Conservation (phyloP, 192 early-diverging fungal genomes). For the Helicostylum pulchrum region DNA sequence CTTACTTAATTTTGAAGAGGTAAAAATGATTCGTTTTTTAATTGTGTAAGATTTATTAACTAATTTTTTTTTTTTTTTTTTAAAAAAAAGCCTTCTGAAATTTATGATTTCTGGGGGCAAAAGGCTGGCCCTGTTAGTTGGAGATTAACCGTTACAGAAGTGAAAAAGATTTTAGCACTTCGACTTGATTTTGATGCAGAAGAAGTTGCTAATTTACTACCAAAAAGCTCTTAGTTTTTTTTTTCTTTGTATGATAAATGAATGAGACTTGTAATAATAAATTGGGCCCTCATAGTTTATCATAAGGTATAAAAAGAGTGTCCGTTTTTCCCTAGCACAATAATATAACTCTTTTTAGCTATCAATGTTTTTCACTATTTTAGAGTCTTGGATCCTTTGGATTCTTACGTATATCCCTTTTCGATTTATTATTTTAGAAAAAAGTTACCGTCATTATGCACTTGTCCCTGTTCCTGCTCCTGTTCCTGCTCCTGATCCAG, state of each 20-base stretch:
- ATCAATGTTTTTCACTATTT: background rate
- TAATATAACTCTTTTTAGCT: background rate
- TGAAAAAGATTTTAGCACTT: constrained; percentile 60
- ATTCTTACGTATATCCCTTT: too few relatives aligned
- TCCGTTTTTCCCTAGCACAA: background rate
- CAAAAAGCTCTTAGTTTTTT: constrained; percentile 12
- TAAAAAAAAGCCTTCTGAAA: constrained; percentile 59
- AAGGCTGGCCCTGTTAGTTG: constrained; percentile 63
- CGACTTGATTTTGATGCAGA: constrained; percentile 64
- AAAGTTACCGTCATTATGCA: too few relatives aligned
- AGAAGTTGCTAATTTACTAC: constrained; percentile 44
- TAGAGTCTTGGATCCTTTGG: background rate
- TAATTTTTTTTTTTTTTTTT: background rate
- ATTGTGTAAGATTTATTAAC: background rate
- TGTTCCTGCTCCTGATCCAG: too few relatives aligned
- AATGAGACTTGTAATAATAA: too few relatives aligned
- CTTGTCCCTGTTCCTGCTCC: too few relatives aligned
- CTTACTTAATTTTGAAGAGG: constrained; percentile 75
- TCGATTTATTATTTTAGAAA: too few relatives aligned
- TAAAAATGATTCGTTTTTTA: constrained; percentile 28
- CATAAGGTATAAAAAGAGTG: too few relatives aligned
- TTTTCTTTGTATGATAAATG: too few relatives aligned
- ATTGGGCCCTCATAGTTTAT: too few relatives aligned
- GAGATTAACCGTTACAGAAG: constrained; percentile 67
- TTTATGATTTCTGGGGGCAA: constrained; percentile 68